Conservation (phyloP, 805 yeast species). For the Maudiozyma saulgeensis region DNA sequence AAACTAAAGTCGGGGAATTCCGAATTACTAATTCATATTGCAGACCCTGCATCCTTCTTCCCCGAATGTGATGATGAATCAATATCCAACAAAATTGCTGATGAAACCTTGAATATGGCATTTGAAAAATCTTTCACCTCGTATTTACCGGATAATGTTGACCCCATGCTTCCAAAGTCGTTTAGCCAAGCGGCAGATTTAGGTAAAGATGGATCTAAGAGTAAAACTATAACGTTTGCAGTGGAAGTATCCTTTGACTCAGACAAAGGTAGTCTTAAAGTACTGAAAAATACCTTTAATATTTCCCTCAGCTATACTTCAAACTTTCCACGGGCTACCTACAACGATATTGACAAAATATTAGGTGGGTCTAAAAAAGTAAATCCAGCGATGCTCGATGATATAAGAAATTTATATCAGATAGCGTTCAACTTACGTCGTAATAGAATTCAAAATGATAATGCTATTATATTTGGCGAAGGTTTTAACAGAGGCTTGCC, state of each 20-base stretch:
- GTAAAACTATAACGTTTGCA: conserved; percentile 43
- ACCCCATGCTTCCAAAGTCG: conserved; percentile 60
- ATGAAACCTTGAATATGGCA: conserved; percentile 43
- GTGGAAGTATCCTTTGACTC: conserved; percentile 23
- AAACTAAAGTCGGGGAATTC: conserved; percentile 25
- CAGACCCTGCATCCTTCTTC: conserved; percentile 74
- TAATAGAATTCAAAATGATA: conserved; percentile 27
- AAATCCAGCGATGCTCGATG: conserved; percentile 14
- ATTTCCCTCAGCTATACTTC: conserved; percentile 36
- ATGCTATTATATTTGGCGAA: conserved; percentile 36
- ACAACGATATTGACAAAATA: conserved; percentile 49
- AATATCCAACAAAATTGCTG: conserved; percentile 12
- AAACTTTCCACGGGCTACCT: conserved; percentile 48
- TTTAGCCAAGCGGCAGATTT: conserved; percentile 45
- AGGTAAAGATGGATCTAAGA: conserved; percentile 33
- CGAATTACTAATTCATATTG: conserved; percentile 62
- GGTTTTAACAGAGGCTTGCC: conserved; percentile 25
- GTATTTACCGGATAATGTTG: conserved; percentile 58
- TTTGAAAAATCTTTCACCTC: conserved; percentile 53
- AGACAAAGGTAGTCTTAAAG: conserved; percentile 18
- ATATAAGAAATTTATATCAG: conserved; percentile 30
- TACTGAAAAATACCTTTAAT: conserved; percentile 21
- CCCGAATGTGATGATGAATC: conserved; percentile 11
- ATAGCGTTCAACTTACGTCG: conserved; percentile 15
- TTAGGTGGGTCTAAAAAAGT: conserved; percentile 24